phyloP scores from a whole-genome alignment of 2,329 filamentous ascomycete genomes.

The Colletotrichum chrysophilum region DNA sequence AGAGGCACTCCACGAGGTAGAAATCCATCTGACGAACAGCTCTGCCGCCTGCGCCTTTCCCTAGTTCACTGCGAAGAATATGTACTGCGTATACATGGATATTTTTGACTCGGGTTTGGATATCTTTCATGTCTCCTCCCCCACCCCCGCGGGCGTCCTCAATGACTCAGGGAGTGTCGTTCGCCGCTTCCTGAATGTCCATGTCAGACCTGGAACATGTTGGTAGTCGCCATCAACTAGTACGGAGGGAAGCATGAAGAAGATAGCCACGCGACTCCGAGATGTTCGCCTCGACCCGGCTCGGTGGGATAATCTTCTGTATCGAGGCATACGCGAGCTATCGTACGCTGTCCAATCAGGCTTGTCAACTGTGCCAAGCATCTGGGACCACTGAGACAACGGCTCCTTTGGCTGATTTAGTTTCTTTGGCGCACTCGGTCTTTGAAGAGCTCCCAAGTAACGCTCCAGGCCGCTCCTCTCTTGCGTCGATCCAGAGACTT shows the following conservation, averaged over 20 bases:
- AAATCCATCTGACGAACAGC: background rate
- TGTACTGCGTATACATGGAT: background rate
- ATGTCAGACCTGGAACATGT: background rate
- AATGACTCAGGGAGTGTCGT: background rate
- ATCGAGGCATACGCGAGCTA: background rate
- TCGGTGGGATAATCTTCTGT: background rate
- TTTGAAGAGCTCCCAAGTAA: background rate
- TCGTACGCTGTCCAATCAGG: conserved; percentile 13
- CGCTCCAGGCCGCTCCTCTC: background rate
- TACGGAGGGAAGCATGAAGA: background rate
- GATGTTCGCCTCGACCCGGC: background rate
- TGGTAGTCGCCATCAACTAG: background rate
- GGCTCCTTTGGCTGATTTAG: background rate
- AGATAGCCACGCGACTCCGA: background rate
- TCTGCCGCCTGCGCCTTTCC: background rate
- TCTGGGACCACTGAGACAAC: background rate
- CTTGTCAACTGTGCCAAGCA: background rate
- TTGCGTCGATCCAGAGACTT: background rate
- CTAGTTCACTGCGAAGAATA: background rate
- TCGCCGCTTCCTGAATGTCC: background rate
- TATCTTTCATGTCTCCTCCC: background rate
- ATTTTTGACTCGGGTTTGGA: background rate
- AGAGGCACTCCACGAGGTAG: background rate
- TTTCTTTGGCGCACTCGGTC: background rate
- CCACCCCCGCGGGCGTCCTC: background rate